A percentile compares a stretch with the other conserved stretches of the same genome.
Evolutionary conservation across 139 green algal species (phyloP).

Genomic region (Yamagishiella unicocca): DNA sequence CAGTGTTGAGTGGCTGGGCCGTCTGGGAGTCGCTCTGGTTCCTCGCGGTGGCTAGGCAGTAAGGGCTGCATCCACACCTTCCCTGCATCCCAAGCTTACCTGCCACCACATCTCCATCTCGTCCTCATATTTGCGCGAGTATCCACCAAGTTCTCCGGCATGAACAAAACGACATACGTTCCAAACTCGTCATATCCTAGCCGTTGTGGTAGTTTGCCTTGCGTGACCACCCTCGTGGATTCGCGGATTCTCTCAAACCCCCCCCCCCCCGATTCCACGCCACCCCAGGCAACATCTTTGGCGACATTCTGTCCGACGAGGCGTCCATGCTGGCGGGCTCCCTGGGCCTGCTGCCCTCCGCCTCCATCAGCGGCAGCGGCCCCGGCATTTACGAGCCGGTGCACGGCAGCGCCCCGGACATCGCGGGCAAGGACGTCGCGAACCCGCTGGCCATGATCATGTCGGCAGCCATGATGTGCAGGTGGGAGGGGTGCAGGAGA

Average conservation of each 20-base stretch:
- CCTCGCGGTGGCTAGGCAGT: no score
- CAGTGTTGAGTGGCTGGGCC: no score
- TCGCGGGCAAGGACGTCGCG: conserved; percentile 93
- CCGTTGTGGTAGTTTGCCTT: no score
- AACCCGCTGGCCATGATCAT: conserved; percentile 97
- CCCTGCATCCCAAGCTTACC: no score
- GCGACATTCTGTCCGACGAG: conserved; percentile 99
- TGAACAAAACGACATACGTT: no score
- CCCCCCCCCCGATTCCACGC: neutral
- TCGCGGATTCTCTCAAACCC: no score
- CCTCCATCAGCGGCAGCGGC: conserved; percentile 88
- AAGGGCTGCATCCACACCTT: no score
- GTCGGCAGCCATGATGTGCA: conserved; percentile 98
- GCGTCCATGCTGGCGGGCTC: conserved; percentile 98
- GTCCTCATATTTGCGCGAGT: no score
- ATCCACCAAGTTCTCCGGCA: no score
- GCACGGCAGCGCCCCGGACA: conserved; percentile 98
- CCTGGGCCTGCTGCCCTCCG: conserved; percentile 98
- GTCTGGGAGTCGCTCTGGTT: neutral
- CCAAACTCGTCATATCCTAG: no score
- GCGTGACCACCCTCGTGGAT: no score
- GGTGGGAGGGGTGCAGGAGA: neutral
- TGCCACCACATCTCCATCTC: no score
- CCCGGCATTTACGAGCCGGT: conserved; percentile 98
- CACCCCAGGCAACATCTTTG: conserved; percentile 96